These are phyloP conservation scores for Acanthamoeba divionensis DNA, from an alignment of 208 protist species.

Conservation along the genomic window DNA sequence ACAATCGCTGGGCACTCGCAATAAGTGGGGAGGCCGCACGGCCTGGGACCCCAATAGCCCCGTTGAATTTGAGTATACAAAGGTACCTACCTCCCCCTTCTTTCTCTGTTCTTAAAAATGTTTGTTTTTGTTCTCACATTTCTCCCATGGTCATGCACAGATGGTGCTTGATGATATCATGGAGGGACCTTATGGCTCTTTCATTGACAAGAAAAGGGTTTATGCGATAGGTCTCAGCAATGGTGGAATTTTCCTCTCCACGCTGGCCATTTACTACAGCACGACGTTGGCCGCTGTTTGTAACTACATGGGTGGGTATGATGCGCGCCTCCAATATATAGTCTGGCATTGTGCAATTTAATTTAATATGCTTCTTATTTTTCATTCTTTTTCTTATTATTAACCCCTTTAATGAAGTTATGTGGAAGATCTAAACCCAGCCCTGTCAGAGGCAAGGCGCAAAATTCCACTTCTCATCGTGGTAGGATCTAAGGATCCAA, in stretches of 20 bases:
- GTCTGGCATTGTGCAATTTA: too few species aligned
- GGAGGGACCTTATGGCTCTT: too few species aligned
- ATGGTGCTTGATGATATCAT: background rate
- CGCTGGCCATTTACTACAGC: background rate
- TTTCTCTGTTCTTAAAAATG: background rate
- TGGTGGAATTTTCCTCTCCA: constrained; percentile 1
- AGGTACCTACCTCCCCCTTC: background rate
- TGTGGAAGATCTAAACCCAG: background rate
- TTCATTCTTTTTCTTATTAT: background rate
- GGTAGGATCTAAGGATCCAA: background rate
- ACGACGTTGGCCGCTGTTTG: background rate
- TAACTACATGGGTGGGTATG: constrained; percentile 14
- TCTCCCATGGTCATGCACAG: background rate
- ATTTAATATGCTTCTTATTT: background rate
- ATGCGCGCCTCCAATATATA: too few species aligned
- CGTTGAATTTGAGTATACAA: background rate
- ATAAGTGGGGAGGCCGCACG: background rate
- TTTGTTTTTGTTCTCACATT: background rate
- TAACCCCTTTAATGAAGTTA: background rate
- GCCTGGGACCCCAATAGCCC: background rate
- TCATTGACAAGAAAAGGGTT: background rate
- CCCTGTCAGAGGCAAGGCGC: background rate
- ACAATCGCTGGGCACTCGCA: background rate
- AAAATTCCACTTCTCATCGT: background rate
- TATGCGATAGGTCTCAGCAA: background rate